Base-by-base conservation (phyloP, 2,329 filamentous ascomycete genomes). In the Phyllosticta paracitricarpa region DNA sequence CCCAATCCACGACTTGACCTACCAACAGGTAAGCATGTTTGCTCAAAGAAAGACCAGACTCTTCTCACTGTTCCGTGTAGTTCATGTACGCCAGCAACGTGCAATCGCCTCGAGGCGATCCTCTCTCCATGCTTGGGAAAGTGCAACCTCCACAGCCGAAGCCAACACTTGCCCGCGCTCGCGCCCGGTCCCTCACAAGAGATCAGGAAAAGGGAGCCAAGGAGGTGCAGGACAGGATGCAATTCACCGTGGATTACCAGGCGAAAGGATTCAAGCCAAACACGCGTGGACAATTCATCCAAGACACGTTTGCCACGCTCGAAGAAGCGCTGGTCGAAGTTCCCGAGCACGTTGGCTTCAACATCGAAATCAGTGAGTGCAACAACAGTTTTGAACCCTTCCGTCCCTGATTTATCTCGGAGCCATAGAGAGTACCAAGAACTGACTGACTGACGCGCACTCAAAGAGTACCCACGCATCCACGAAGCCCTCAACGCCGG, bases 221-320 rank as follows among this genome's bases (percentile, higher is more conserved):
- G n/a, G 82, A 84, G 64, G 76, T 83, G 64, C 82, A 86, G 19
- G 93, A 97, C 73, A 88, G 91, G 63, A 97, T 99, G 89, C 96
- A 96, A 76, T 91, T 97, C 75, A 99, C 94, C 0, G 85, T 91
- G 19, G 93, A 97, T 72, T 97, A 92, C 77, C 97, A 97, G 74
- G 84, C 84, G 68, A 93, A 96, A 71, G 94, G 94, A 0, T 99
- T 89, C 83, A 99, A 99, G 76, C 93, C 88, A 57, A 99, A 99
- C 73, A 91, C 86, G 4, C 88, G 94, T 4, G 94, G 93, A 58
- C 91, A 91, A 71, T 95, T 95, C 68, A 97, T 99, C 68, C 93
- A 97, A 72, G 91, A 89, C 0, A 91, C 93, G 0, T 99, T 99
- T 76, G 92, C 93, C 7, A 99, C 94, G 0, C 80, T 99, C 4